Conservation (phyloP, 192 early-diverging fungal species). For the Spinellus fusiger region DNA sequence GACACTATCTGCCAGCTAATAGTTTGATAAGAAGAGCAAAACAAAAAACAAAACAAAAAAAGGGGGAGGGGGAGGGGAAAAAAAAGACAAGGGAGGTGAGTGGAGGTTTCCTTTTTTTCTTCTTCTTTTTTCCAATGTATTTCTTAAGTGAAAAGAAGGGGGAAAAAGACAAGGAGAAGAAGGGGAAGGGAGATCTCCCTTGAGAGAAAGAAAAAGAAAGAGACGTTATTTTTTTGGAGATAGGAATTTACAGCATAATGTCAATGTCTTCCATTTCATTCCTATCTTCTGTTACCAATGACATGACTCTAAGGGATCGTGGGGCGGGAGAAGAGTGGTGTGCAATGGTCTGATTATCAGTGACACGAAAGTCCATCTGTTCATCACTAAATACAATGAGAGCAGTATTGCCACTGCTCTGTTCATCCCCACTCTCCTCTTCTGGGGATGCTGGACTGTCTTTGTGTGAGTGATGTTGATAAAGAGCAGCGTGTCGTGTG, state of each 20-base stretch:
- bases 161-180: no score
- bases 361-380: constrained; percentile 21
- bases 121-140: no score
- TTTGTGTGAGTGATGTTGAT: constrained; percentile 16
- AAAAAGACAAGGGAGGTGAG: no score
- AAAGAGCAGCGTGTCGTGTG: constrained; percentile 14
- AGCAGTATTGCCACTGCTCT: background rate
- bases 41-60: no score
- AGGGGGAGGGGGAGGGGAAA: no score
- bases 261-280: constrained; percentile 21
- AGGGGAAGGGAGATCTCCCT: no score
- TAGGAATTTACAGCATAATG: background rate
- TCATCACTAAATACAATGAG: constrained; percentile 15
- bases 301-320: background rate
- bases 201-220: no score
- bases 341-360: constrained; percentile 18
- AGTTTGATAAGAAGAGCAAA: no score
- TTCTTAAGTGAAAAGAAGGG: no score
- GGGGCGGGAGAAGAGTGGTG: constrained; percentile 6
- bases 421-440: constrained; percentile 4
- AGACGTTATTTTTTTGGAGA: no score
- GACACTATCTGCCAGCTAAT: no score
- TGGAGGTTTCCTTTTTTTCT: no score
- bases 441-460: constrained; percentile 9
- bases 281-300: background rate